Evolutionary conservation across 1,139 yeast genomes (phyloP), one percentile per base, ranked within the genome.

Genomic region (Taiozyma sp.): DNA sequence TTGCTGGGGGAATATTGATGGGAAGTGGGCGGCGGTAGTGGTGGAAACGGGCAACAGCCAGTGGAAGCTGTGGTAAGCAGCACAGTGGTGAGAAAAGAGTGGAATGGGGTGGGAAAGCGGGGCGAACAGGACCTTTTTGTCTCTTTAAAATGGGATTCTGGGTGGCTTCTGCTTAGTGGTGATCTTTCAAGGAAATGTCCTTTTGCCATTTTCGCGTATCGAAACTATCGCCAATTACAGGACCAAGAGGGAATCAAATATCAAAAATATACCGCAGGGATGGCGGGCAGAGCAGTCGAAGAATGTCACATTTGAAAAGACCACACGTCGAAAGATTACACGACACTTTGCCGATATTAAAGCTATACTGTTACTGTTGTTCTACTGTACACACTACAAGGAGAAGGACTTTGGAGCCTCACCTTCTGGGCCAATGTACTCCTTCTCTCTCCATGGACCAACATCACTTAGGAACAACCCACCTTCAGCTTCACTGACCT

Each of bases 381-480:
- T 32, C 36, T 38, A 38, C 19, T 29, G 34, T 30, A 29, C 41
- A 32, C 44, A 38, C 43, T 29, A 44, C 14, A 66, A 51, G 42
- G 67, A 62, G 54, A 69, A 69, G 49, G 84, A 77, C 68, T 78
- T 79, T 64, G 93, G 93, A 52, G 91, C 91, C 70, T 84, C 90
- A 57, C 93, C 93, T 72, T 87, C 95, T 51, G 92, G 91, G 28
- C 95, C 95, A 64, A 91, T 84, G 71, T 67, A 92, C 70, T 86
- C 64, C 27, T 85, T 75, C 58, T 92, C 95, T 78, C 97, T 88
- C 99, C 99, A 93, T 57, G 99, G 99, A 58, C 99, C 99, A 59
- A 85, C 77, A 68, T 93, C 99, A 48, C 95, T 84, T 65, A 93
- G 76, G 71, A 85, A 89, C 57, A 93, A 80, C 36, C 96, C 91